Base-by-base conservation (phyloP, 2,329 filamentous ascomycete species). In the Epichloe uncinata region DNA sequence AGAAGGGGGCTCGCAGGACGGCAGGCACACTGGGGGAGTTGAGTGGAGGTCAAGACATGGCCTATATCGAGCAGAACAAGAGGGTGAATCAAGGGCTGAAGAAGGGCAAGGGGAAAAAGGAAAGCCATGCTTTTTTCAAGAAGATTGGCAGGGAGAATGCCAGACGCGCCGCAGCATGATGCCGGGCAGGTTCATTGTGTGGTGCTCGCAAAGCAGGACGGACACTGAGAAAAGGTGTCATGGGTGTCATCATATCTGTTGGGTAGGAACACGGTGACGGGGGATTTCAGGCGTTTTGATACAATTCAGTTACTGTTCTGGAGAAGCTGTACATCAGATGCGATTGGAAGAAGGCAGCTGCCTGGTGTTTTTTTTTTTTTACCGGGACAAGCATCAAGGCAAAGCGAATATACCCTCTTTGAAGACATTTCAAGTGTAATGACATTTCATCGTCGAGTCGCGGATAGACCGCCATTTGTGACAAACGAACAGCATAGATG, bases 11-110 rank as follows among this genome's bases (percentile, higher is more conserved):
- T 1, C 80, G 83, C 56, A 78, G 93, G 52, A 94, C 85, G 30
- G 93, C 90, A 1, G 91, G 89, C 22, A 88, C 82, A 12, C 73
- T 98, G 50, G 84, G 47, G 47, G 90, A 94, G 58, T 75, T 96
- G 50, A 88, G 86, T 50, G 93, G 93, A 51, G 93, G 90, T 0
- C 87, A 95, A 63, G 87, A 94, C 63, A 97, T 98, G 93, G 90
- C 91, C n/a, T 97, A 91, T 64, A 81, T 88, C 50, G 87, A 91
- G 66, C 83, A 87, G 67, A 88, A 87, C 66, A 84, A 82, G 71
- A 81, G 75, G 58, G 74, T 76, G 56, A 87, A 86, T 61, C 63
- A 65, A 45, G 51, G 60, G 2, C 50, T 67, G 16, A 69, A 65
- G 56, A 67, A 66, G 56, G 63, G 62, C 22, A 66, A 64, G 56